Conservation (phyloP, 2,329 filamentous ascomycete species). For the Reticulascus tulasneorum region DNA sequence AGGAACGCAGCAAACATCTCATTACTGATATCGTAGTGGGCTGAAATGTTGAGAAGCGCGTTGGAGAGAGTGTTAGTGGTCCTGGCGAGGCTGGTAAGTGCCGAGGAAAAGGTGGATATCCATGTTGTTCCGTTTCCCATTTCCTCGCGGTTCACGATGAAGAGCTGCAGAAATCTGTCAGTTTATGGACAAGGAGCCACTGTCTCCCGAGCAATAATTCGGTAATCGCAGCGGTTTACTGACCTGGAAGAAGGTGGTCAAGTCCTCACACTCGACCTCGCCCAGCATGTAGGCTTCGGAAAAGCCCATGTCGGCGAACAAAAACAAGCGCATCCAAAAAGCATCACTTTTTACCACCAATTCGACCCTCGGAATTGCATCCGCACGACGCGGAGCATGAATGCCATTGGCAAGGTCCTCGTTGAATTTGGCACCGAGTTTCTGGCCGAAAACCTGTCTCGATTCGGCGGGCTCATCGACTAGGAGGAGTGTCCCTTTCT, state of each 20-base stretch:
- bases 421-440: slow-evolving; percentile 34
- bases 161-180: slow-evolving; percentile 46
- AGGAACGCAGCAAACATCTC: slow-evolving; percentile 73
- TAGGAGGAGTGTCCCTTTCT: slow-evolving; percentile 43
- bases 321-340: slow-evolving; percentile 65
- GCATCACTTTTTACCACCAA: slow-evolving; percentile 60
- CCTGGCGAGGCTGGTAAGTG: slow-evolving; percentile 54
- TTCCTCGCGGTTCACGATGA: slow-evolving; percentile 63
- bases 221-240: slow-evolving; percentile 10
- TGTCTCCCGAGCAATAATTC: too few relatives aligned
- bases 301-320: slow-evolving; percentile 74
- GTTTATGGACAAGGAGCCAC: slow-evolving; percentile 7
- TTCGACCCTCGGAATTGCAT: slow-evolving; percentile 41
- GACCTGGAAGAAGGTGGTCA: slow-evolving; percentile 66
- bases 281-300: slow-evolving; percentile 71
- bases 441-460: slow-evolving; percentile 41
- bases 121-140: slow-evolving; percentile 62
- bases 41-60: slow-evolving; percentile 61
- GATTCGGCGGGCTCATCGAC: slow-evolving; percentile 41
- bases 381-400: slow-evolving; percentile 23
- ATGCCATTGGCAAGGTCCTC: slow-evolving; percentile 29
- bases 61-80: slow-evolving; percentile 55
- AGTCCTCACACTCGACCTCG: slow-evolving; percentile 62
- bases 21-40: slow-evolving; percentile 74
- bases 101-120: slow-evolving; percentile 54